Base-by-base conservation (phyloP, 441 rosid species). In the Melastoma candidum region DNA sequence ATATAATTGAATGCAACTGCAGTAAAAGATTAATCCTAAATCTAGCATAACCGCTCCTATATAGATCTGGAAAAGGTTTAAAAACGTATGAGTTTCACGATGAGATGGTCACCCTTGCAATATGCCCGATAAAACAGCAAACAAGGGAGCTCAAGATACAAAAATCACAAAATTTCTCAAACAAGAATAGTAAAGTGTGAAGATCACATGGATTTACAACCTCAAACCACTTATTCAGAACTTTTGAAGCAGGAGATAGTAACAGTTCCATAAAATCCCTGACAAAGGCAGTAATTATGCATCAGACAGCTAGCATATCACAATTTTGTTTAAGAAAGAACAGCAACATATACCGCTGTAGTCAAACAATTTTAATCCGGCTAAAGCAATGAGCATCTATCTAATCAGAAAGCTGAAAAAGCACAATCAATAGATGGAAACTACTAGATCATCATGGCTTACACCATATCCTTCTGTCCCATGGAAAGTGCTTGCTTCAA, bases 221-320 rank as follows among this genome's bases (percentile, higher is more conserved):
- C 95, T 90, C 87, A 77, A 87, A 87, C 98, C 98, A 90, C 47
- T 79, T 85, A 72, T 90, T 85, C 73, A 87, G 59, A 68, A 87
- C 80, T 72, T 87, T 85, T 10, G 90, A 83, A 73, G 96, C 90
- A 3, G 96, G 96, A 12, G 98, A 76, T 51, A 90, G 49, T 46
- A 90, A 65, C 59, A 90, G 88, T 54, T 83, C 90, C 93, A 81
- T 66, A 56, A 87, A 87, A 24, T 83, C 88, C 79, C 96, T 90
- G 80, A 41, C 60, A 69, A 54, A 61, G 27, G 45, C 8, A 54
- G 26, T 46, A 54, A 46, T 41, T 26, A 43, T 24, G 29, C 47
- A 17, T 32, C 13, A 22, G 14, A 36, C 39, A 51, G 27, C 25
- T 24, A 46, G 22, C 0, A 3, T 26, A 39, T 36, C 45, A 12